Evolutionary conservation across 176 grass and related monocot genomes (phyloP).

Genomic region (Ampelocalamus luodianensis): DNA sequence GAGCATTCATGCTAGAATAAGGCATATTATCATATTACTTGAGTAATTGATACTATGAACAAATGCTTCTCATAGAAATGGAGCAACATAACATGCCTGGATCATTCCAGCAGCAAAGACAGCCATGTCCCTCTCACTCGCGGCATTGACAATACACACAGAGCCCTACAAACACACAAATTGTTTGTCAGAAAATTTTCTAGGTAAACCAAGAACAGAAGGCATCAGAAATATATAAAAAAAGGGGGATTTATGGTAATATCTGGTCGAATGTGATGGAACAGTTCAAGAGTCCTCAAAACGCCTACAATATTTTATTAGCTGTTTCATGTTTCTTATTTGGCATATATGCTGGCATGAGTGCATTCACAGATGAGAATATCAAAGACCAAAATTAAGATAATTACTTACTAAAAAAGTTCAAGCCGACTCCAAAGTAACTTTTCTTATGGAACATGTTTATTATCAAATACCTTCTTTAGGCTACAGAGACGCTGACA

Average conservation of each 20-base stretch:
- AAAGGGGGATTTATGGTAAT: not conserved
- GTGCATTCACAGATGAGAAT: slow-evolving; percentile 24
- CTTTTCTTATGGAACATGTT: not conserved
- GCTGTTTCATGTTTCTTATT: slow-evolving; percentile 24
- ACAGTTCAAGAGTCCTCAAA: slow-evolving; percentile 4
- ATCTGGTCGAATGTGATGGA: not conserved
- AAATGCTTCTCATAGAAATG: slow-evolving; percentile 33
- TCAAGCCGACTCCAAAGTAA: slow-evolving; percentile 22
- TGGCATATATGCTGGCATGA: slow-evolving; percentile 23
- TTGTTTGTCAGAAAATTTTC: slow-evolving; percentile 27
- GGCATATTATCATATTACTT: slow-evolving; percentile 14
- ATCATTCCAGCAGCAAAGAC: slow-evolving; percentile 98
- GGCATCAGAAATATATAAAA: not conserved
- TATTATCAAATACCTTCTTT: slow-evolving; percentile 37
- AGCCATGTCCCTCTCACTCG: slow-evolving; percentile 83
- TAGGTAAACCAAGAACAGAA: slow-evolving; percentile 35
- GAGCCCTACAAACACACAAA: slow-evolving; percentile 42
- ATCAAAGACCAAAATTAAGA: slow-evolving; percentile 8
- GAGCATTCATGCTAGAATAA: slow-evolving; percentile 27
- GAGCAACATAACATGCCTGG: slow-evolving; percentile 53
- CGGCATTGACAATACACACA: slow-evolving; percentile 59
- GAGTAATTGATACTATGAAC: slow-evolving; percentile 12
- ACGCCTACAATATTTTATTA: not conserved
- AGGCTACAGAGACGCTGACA: no score
- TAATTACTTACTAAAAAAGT: not conserved